These are phyloP conservation scores for Arachis monticola DNA, from an alignment of 331 rosid species.

Conservation along the genomic window DNA sequence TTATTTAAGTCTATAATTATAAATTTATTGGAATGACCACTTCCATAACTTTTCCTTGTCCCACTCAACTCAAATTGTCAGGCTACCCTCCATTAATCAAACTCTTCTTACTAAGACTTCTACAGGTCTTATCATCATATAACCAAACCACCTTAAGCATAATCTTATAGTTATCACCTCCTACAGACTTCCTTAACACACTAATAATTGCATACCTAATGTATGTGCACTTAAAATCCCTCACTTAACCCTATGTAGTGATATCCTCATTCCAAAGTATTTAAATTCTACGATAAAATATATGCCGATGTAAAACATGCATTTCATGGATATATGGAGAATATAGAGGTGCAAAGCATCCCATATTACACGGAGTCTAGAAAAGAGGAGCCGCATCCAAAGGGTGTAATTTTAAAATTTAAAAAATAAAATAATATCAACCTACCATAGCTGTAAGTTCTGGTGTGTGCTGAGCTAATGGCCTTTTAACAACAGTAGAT, in stretches of 20 bases:
- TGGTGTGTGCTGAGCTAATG: slow-evolving; percentile 99
- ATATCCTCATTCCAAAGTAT: neutral
- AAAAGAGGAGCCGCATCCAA: neutral
- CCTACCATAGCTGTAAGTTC: slow-evolving; percentile 98
- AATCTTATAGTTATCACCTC: no score
- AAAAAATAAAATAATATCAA: neutral
- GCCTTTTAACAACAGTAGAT: slow-evolving; percentile 95
- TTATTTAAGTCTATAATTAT: neutral
- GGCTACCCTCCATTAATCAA: neutral
- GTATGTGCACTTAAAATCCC: neutral
- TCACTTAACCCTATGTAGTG: neutral
- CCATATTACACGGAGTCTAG: neutral
- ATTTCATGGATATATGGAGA: slow-evolving; percentile 11
- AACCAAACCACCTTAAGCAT: neutral
- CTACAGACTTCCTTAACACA: no score
- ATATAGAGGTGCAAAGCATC: neutral
- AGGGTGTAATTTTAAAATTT: neutral
- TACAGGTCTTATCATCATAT: neutral
- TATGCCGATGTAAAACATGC: neutral
- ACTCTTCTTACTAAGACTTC: neutral
- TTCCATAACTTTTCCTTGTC: neutral
- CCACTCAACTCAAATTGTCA: neutral
- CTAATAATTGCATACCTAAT: no score
- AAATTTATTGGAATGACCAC: neutral
- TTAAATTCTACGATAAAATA: neutral